phyloP scores from a whole-genome alignment of 163 green algal genomes.

The Trebouxiophyceae sp. region DNA sequence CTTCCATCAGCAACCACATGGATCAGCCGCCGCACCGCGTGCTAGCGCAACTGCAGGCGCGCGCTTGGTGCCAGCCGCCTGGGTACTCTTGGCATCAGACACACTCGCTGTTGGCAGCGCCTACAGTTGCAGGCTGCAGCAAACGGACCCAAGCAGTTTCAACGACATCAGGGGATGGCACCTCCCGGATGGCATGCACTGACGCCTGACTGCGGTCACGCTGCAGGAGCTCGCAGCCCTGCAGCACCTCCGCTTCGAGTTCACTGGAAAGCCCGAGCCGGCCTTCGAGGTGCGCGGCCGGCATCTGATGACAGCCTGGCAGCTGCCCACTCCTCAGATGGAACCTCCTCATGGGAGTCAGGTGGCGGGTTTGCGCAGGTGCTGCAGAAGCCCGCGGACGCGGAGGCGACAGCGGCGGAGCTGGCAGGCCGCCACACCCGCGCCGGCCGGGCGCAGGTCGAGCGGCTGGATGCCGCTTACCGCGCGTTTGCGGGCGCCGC shows the following conservation, averaged over 20 bases:
- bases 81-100: background rate
- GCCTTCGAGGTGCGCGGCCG: background rate
- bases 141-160: too few species aligned
- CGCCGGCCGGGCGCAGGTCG: conserved; percentile 26
- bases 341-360: background rate
- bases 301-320: too few species aligned
- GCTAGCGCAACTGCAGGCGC: background rate
- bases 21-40: background rate
- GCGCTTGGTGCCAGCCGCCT: background rate
- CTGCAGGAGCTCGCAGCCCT: background rate
- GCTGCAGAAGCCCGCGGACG: conserved; percentile 21
- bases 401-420: conserved; percentile 26
- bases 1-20: background rate
- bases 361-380: conserved; percentile 11
- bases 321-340: too few species aligned
- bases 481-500: conserved; percentile 27
- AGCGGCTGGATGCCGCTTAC: conserved; percentile 58
- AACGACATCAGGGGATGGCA: too few species aligned
- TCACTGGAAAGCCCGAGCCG: background rate
- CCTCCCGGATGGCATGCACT: background rate
- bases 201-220: background rate
- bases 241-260: background rate
- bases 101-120: background rate
- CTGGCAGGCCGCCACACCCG: conserved; percentile 17
- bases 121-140: too few species aligned